These are phyloP conservation scores for Linnemannia elongata DNA, from an alignment of 192 early-diverging fungal genomes.

Conservation along the genomic window DNA sequence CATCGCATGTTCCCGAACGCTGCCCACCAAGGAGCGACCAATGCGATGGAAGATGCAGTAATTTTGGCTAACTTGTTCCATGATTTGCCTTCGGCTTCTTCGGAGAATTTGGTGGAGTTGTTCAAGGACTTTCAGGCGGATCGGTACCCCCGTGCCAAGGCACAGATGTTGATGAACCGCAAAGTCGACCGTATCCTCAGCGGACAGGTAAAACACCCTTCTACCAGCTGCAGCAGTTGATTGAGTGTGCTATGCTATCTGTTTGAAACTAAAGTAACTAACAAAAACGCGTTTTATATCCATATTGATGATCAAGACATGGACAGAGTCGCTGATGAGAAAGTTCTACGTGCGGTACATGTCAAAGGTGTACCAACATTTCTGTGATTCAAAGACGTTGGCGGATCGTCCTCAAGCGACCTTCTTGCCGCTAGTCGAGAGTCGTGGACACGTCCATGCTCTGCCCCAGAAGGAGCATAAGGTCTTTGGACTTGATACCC, in stretches of 20 bases:
- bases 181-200: slow-evolving; percentile 24
- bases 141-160: slow-evolving; percentile 21
- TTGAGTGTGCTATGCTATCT: background rate
- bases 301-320: background rate
- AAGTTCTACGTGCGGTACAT: slow-evolving; percentile 33
- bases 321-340: slow-evolving; percentile 34
- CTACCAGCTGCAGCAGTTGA: background rate
- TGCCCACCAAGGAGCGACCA: slow-evolving; percentile 16
- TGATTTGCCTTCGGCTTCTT: slow-evolving; percentile 19
- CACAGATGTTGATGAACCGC: slow-evolving; percentile 25
- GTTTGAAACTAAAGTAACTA: background rate
- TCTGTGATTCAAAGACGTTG: slow-evolving; percentile 33
- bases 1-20: slow-evolving; percentile 33
- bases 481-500: slow-evolving; percentile 14
- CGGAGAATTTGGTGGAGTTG: slow-evolving; percentile 19
- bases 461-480: slow-evolving; percentile 13
- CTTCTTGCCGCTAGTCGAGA: slow-evolving; percentile 24
- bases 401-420: slow-evolving; percentile 31
- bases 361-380: slow-evolving; percentile 36
- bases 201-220: slow-evolving; percentile 5
- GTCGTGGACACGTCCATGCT: slow-evolving; percentile 16
- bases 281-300: background rate
- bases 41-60: slow-evolving; percentile 23
- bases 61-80: slow-evolving; percentile 28
- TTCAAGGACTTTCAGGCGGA: slow-evolving; percentile 46